Percentiles rank a stretch among this genome's conserved stretches.
phyloP scores from a whole-genome alignment of 345 rosid species.

The Eucalyptus guilfoylei region DNA sequence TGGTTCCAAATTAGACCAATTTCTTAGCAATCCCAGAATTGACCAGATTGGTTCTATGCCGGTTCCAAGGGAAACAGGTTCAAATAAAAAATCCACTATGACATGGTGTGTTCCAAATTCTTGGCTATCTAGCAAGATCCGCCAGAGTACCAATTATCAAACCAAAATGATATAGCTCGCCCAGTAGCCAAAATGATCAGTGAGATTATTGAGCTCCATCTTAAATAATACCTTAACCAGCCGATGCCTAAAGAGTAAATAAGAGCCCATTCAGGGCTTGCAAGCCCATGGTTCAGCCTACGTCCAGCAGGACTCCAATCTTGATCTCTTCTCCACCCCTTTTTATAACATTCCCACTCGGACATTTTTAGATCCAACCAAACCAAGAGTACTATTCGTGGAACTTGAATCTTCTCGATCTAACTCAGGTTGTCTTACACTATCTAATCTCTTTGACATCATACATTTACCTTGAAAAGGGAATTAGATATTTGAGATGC shows the following conservation, averaged over 20 bases:
- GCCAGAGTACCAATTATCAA: not conserved
- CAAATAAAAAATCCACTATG: not conserved
- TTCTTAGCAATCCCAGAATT: not conserved
- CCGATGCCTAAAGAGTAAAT: not conserved
- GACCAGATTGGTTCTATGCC: not conserved
- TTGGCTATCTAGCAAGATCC: not conserved
- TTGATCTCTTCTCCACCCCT: not conserved
- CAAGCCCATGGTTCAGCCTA: not conserved
- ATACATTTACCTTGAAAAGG: not conserved
- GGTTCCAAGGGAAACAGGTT: not conserved
- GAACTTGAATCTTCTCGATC: not conserved
- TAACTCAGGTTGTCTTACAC: not conserved
- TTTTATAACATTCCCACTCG: not conserved
- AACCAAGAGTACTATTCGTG: not conserved
- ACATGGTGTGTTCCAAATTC: not conserved
- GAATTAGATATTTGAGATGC: not conserved
- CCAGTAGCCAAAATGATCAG: not conserved
- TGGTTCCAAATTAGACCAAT: not conserved
- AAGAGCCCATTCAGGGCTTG: not conserved
- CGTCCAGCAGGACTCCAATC: not conserved
- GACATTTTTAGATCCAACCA: not conserved
- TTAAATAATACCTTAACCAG: not conserved
- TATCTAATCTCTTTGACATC: not conserved
- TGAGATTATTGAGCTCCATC: not conserved
- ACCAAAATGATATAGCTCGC: not conserved